Evolutionary conservation across 805 yeast species (phyloP), one percentile per base, ranked within the genome.

Genomic region (Debaryomyces hansenii): DNA sequence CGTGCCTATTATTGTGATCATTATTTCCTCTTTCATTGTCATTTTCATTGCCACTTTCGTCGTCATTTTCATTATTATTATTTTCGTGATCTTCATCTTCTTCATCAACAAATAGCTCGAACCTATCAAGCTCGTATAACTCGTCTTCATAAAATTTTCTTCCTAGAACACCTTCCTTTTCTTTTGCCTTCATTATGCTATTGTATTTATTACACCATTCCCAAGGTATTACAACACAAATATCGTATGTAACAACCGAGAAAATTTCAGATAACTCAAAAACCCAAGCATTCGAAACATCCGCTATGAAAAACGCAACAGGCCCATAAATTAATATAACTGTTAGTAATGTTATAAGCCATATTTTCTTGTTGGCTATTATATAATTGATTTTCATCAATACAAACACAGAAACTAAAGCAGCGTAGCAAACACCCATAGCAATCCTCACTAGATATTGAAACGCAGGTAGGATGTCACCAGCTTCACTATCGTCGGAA

Each of bases 191-290:
- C 65, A 82, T 83, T 35, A 84, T 62, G 10, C 77, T 70, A 42
- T 78, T 77, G 45, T 84, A 74, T 51, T 86, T 73, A 57, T 85
- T 87, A 50, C 86, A 77, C 92, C 95, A 89, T 63, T 87, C 95
- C 94, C 95, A 87, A 0, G 87, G 87, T 9, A 85, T 75, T 5
- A 85, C 85, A 27, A 88, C 85, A 31, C 88, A 78, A 16, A 85
- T 72, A 7, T 86, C 79, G 59, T 84, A 85, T n/a, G 85, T 78
- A 1, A 87, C 83, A 15, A 87, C 78, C 37, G 85, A 83, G 63
- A 87, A 85, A 37, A 87, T 70, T 58, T 87, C 92, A 16, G 90
- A 82, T 42, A 87, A 69, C 51, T 84, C 86, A 47, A 78, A 78
- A n/a, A 84, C 82, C 87, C 90, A 88, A 5, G 83, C 74, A 60